Evolutionary conservation across 73 alveolate species (phyloP), one percentile per base, ranked within the genome.

Genomic region (Stentor coeruleus): DNA sequence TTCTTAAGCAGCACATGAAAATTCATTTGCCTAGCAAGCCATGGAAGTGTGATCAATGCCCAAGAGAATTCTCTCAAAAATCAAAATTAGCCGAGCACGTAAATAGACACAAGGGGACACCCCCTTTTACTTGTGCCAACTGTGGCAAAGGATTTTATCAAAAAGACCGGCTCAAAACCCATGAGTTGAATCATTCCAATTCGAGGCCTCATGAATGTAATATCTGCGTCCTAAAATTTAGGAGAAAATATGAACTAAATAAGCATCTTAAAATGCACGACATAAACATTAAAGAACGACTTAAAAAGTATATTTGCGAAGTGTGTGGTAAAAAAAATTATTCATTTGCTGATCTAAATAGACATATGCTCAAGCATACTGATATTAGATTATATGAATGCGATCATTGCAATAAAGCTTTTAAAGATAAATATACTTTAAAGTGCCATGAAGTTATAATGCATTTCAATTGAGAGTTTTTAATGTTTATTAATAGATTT

Each of bases 191-290:
- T 20, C 90, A 85, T 59, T 76, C 90, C 2, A 86, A 86, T 38
- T 85, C 75, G 77, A 85, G 82, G 40, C 90, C 90, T 39, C 77
- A 73, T 76, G 77, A 76, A 76, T 85, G 90, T 58, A 82, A 85
- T 55, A 31, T 20, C 35, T 57, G 73, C 2, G 35, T 31, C 15
- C 73, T 57, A n/a, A 57, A 31, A 20, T 57, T 57, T 31, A 57
- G 73, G 28, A 57, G 73, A 57, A 57, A 57, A 57, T 57, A 57
- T 57, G 73, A 57, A 2, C 73, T 57, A 57, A 57, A 57, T 2
- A 57, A 57, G 73, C 73, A 57, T 57, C 15, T 20, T 20, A 57
- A 57, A 31, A 57, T 31, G 35, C 73, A 57, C 2, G 28, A 57
- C 28, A n/a, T 31, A 57, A 57, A 57, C 2, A 31, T 20, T 20